Evolutionary conservation across 768 basidiomycete species (phyloP).

Genomic region (Clathrus columnatus): DNA sequence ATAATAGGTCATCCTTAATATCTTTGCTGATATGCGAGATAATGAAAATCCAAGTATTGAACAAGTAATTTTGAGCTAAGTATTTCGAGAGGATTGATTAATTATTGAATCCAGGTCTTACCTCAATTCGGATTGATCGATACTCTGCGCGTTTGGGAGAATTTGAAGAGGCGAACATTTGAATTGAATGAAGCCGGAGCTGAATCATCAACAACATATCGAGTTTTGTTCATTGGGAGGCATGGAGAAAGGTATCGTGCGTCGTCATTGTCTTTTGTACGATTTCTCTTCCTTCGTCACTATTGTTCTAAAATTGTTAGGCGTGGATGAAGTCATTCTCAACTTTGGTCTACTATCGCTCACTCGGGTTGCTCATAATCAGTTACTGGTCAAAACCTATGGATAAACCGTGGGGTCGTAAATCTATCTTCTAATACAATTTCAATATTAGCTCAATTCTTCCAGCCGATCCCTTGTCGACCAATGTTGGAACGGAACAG

Average conservation of each 20-base stretch:
- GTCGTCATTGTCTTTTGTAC: slow-evolving; percentile 18
- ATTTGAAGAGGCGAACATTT: slow-evolving; percentile 31
- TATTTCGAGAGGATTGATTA: neutral
- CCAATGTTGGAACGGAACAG: slow-evolving; percentile 46
- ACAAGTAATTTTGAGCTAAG: neutral
- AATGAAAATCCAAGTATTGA: slow-evolving; percentile 14
- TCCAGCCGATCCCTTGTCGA: slow-evolving; percentile 59
- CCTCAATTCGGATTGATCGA: slow-evolving; percentile 54
- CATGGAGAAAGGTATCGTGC: slow-evolving; percentile 70
- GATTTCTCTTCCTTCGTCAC: neutral
- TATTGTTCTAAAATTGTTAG: slow-evolving; percentile 19
- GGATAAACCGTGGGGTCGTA: slow-evolving; percentile 67
- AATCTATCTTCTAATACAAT: slow-evolving; percentile 17
- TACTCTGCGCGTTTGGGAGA: slow-evolving; percentile 38
- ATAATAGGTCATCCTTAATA: slow-evolving; percentile 29
- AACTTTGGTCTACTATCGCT: neutral
- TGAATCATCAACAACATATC: slow-evolving; percentile 36
- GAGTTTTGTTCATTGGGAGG: slow-evolving; percentile 55
- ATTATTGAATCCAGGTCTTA: slow-evolving; percentile 34
- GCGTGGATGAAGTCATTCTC: slow-evolving; percentile 45
- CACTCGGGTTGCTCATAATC: too few species aligned
- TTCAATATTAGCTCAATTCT: slow-evolving; percentile 11
- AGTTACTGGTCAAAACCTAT: slow-evolving; percentile 62
- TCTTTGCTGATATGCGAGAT: slow-evolving; percentile 35
- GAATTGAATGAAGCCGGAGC: slow-evolving; percentile 37